Conservation (phyloP, 2,329 filamentous ascomycete genomes). For the Sporothrix globosa region DNA sequence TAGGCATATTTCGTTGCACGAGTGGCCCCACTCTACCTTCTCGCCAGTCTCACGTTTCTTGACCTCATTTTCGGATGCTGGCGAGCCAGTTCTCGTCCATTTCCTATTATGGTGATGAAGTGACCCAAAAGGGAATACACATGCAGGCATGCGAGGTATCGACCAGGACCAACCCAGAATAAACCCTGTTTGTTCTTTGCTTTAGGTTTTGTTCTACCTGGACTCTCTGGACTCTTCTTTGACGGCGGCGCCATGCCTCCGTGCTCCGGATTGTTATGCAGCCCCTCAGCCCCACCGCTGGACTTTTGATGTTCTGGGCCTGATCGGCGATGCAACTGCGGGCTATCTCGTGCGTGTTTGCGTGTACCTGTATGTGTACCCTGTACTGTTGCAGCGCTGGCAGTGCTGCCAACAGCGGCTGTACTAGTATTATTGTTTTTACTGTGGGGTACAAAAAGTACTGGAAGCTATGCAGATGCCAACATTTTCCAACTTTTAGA, state of each 20-base stretch:
- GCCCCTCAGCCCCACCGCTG: not conserved
- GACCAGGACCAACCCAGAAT: not conserved
- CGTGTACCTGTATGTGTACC: not conserved
- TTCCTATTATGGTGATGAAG: not conserved
- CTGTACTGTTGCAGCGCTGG: too few species aligned
- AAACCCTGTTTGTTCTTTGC: not conserved
- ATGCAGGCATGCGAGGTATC: too few species aligned
- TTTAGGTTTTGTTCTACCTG: not conserved
- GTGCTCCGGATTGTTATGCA: conserved; percentile 7
- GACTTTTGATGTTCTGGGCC: conserved; percentile 21
- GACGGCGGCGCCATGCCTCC: conserved; percentile 12
- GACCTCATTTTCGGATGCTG: not conserved
- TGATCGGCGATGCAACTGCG: conserved; percentile 13
- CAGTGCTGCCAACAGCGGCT: not conserved
- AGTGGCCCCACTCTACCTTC: not conserved
- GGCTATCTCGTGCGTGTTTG: too few species aligned
- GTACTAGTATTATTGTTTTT: conserved; percentile 1
- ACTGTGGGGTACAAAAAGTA: too few species aligned
- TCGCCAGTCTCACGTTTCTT: not conserved
- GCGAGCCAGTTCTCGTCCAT: not conserved
- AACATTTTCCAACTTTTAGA: conserved; percentile 33
- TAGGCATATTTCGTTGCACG: not conserved
- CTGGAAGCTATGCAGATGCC: conserved; percentile 22
- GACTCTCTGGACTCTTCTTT: not conserved
- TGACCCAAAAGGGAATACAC: not conserved